These are phyloP conservation scores for Trichosporon inkin DNA, from an alignment of 1,284 basidiomycete genomes.

Conservation along the genomic window DNA sequence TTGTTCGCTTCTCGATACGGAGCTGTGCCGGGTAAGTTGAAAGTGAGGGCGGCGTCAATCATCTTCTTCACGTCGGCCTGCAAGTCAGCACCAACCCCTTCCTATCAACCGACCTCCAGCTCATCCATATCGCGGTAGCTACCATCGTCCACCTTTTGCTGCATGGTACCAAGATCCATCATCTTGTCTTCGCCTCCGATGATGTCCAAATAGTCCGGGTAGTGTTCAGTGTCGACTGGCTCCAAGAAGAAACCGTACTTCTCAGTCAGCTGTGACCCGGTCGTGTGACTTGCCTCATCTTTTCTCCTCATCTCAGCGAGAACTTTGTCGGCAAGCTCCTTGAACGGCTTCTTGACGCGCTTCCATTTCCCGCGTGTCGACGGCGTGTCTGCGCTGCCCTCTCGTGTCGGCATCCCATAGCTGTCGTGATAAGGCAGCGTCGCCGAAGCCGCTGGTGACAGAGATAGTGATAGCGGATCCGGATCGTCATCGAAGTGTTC, in stretches of 20 bases:
- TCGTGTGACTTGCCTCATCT: constrained; percentile 34
- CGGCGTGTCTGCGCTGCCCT: constrained; percentile 19
- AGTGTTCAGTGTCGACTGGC: constrained; percentile 44
- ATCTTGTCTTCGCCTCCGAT: constrained; percentile 49
- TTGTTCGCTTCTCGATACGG: constrained; percentile 40
- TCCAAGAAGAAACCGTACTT: constrained; percentile 47
- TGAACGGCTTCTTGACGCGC: constrained; percentile 42
- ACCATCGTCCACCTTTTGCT: constrained; percentile 43
- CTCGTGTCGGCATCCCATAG: not conserved
- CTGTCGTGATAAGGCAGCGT: not conserved
- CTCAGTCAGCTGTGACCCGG: constrained; percentile 6
- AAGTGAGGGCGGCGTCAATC: constrained; percentile 40
- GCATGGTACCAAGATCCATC: constrained; percentile 51
- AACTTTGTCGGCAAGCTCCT: constrained; percentile 40
- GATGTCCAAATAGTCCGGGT: constrained; percentile 43
- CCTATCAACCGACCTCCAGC: constrained; percentile 35
- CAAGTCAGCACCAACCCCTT: not conserved
- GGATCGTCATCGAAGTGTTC: constrained; percentile 13
- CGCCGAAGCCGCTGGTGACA: constrained; percentile 15
- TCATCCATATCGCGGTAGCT: constrained; percentile 40
- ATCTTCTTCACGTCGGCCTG: constrained; percentile 43
- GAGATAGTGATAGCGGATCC: constrained; percentile 21
- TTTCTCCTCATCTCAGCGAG: constrained; percentile 40
- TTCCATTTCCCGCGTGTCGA: constrained; percentile 31
- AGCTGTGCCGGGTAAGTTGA: constrained; percentile 43